Base-by-base conservation (phyloP, 2,329 filamentous ascomycete species). In the Paraphaeosphaeria minitans region DNA sequence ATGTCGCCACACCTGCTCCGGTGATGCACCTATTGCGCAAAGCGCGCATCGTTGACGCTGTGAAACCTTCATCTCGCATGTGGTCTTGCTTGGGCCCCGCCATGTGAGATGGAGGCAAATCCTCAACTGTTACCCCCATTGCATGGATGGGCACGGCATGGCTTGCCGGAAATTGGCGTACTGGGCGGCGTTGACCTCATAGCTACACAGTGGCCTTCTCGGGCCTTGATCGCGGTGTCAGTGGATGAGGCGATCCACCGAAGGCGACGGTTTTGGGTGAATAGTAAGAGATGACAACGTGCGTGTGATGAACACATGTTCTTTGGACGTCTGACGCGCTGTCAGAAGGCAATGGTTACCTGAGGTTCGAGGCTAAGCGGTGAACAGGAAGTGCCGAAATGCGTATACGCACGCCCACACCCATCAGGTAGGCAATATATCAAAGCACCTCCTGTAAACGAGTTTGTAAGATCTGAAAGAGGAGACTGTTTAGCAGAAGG, bases 51-150 rank as follows among this genome's bases (percentile, higher is more conserved):
- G n/a, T 49, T 21, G 35, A 41, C 35, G 33, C 35, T 29, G 49
- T 41, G 49, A 24, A 52, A 52, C 37, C 48, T 52, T 19, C 35
- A 52, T 41, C 49, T 52, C 35, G 49, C 49, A 52, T 52, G 49
- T 41, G 49, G 21, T 52, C 14, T 19, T 33, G 16, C 24, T 49
- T 49, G 19, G 46, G 27, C 24, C 46, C 29, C 29, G 46, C 46
- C 43, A 43, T 43, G 41, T 43, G 29, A 49, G n/a, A 19, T 49
- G 29, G 10, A n/a, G 13, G 27, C 16, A 19, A 29, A 49, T 35
- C n/a, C 29, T 39, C 35, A 21, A n/a, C 29, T 35, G 37, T 49
- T 35, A 10, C 14, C 46, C 46, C 46, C 46, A 35, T 49, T 27
- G 21, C 46, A 35, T 14, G 16, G 29, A 49, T n/a, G 39, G 16